Percentiles rank a stretch among this genome's conserved stretches.
phyloP scores from a whole-genome alignment of 768 basidiomycete species.

The Amanita molliuscula region DNA sequence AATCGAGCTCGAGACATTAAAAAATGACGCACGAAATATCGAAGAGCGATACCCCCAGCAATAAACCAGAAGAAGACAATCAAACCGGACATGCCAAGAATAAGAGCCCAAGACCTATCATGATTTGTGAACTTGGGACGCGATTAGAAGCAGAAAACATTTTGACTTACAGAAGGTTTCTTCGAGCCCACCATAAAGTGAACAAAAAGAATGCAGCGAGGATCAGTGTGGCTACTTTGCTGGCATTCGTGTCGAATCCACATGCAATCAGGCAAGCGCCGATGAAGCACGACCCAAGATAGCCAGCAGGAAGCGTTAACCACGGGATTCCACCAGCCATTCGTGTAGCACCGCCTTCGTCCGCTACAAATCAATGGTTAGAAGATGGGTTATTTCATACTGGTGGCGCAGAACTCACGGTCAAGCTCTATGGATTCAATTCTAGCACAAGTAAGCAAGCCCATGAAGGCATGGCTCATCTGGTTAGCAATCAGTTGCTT shows the following conservation, averaged over 20 bases:
- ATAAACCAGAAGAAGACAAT: constrained; percentile 84
- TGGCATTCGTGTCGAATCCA: constrained; percentile 83
- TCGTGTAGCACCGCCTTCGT: constrained; percentile 78
- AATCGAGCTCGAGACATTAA: background rate
- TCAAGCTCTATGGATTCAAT: constrained; percentile 83
- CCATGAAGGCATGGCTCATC: constrained; percentile 83
- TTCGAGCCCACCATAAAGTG: constrained; percentile 82
- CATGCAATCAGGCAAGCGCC: constrained; percentile 82
- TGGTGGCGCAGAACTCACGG: constrained; percentile 38
- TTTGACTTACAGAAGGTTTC: constrained; percentile 56
- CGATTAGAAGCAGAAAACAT: background rate
- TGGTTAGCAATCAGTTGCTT: constrained; percentile 15
- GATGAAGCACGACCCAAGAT: constrained; percentile 78
- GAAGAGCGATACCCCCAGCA: constrained; percentile 57
- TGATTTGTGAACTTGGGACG: background rate
- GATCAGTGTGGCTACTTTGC: constrained; percentile 72
- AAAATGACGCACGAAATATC: constrained; percentile 51
- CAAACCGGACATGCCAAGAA: constrained; percentile 69
- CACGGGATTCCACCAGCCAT: constrained; percentile 83
- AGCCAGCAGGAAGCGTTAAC: constrained; percentile 74
- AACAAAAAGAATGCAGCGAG: constrained; percentile 81
- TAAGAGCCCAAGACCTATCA: constrained; percentile 65
- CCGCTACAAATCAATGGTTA: constrained; percentile 34
- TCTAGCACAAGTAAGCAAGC: constrained; percentile 74
- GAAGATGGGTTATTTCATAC: constrained; percentile 7